phyloP scores from a whole-genome alignment of 352 stramenopile genomes.

The Globisporangium viniferum region DNA sequence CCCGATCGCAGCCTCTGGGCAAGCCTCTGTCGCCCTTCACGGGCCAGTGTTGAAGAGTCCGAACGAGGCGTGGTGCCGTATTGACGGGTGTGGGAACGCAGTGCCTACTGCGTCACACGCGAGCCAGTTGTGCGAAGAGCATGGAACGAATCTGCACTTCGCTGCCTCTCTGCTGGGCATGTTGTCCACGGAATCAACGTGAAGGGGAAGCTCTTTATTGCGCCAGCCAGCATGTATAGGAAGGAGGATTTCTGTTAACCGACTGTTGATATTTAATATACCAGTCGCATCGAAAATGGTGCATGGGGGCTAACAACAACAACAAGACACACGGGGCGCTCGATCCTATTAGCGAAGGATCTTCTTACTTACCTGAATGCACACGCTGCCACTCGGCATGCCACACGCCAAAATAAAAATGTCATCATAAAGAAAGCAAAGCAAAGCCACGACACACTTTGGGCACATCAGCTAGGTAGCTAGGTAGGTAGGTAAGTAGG shows the following conservation, averaged over 20 bases:
- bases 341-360: background rate
- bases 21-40: background rate
- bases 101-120: background rate
- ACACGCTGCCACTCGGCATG: slow-evolving; percentile 5
- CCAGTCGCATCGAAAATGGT: no score
- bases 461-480: background rate
- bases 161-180: slow-evolving; percentile 20
- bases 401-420: slow-evolving; percentile 1
- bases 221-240: no score
- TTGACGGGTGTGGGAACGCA: slow-evolving; percentile 8
- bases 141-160: slow-evolving; percentile 13
- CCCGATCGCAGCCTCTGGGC: background rate
- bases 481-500: background rate
- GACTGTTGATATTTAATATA: no score
- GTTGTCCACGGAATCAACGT: slow-evolving; percentile 3
- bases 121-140: slow-evolving; percentile 16
- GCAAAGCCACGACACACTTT: background rate
- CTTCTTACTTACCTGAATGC: background rate
- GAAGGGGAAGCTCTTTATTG: background rate
- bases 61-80: background rate
- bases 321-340: no score
- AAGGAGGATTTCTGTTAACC: no score
- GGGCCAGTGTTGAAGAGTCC: no score
- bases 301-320: no score
- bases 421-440: background rate